A percentile compares a stretch with the other conserved stretches of the same genome.
Conservation (phyloP, 495 filamentous ascomycete species). For the Penicillium tannophilum region DNA sequence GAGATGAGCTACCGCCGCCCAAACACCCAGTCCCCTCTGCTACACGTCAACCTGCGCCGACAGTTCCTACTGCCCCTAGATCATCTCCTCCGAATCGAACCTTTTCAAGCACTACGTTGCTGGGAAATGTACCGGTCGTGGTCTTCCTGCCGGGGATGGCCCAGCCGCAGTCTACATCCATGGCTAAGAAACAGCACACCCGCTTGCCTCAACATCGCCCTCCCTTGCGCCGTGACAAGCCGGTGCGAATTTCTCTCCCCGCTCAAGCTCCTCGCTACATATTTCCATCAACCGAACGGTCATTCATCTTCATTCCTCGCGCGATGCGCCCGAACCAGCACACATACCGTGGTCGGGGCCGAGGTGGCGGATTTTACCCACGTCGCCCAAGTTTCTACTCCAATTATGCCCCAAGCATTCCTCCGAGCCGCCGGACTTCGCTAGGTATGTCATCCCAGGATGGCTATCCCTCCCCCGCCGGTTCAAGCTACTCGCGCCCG, state of each 20-base stretch:
- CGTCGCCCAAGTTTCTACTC: conserved; percentile 80
- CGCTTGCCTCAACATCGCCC: conserved; percentile 93
- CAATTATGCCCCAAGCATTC: conserved; percentile 84
- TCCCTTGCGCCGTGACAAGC: conserved; percentile 93
- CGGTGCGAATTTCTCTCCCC: conserved; percentile 90
- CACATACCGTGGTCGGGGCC: conserved; percentile 66
- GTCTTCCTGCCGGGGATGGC: conserved; percentile 77
- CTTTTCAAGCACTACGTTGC: conserved; percentile 64
- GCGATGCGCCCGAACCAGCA: conserved; percentile 92
- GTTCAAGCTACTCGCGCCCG: conserved; percentile 71
- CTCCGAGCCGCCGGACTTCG: conserved; percentile 85
- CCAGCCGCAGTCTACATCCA: conserved; percentile 62
- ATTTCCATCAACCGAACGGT: conserved; percentile 83
- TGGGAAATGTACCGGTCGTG: conserved; percentile 81
- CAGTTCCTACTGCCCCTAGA: conserved; percentile 47
- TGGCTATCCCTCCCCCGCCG: conserved; percentile 71
- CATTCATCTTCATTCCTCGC: conserved; percentile 97
- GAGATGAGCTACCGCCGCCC: conserved; percentile 40
- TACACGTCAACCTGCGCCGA: conserved; percentile 29
- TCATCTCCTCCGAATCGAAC: conserved; percentile 63
- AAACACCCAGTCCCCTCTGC: conserved; percentile 24
- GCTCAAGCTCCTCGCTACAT: conserved; percentile 79
- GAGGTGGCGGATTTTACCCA: conserved; percentile 69
- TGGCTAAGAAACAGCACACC: conserved; percentile 83
- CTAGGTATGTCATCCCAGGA: conserved; percentile 77